Conservation (phyloP, 352 stramenopile genomes). For the Phytophthora brassicae region DNA sequence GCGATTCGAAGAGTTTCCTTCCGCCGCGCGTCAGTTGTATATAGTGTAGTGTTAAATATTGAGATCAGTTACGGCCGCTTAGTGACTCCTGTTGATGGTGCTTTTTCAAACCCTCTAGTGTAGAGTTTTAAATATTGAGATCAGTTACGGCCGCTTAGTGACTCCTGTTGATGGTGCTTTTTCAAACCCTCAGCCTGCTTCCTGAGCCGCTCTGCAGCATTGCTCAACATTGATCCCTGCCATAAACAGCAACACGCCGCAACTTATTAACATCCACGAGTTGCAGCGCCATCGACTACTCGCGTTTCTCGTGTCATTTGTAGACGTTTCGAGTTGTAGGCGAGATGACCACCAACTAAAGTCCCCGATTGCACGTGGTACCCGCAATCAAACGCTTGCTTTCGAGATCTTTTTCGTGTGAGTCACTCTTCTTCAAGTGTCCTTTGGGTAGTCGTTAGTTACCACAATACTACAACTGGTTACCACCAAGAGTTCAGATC, state of each 20-base stretch:
- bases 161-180: too few relatives aligned
- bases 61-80: too few relatives aligned
- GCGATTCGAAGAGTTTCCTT: too few relatives aligned
- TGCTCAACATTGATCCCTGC: neutral
- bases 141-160: too few relatives aligned
- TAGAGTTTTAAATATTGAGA: too few relatives aligned
- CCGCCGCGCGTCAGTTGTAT: too few relatives aligned
- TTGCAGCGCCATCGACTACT: neutral
- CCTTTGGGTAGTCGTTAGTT: conserved; percentile 24
- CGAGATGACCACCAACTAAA: neutral
- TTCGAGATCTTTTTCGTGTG: conserved; percentile 4
- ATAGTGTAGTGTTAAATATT: too few relatives aligned
- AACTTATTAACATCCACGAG: neutral
- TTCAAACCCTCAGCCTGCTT: neutral
- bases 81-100: too few relatives aligned
- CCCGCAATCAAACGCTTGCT: conserved; percentile 10
- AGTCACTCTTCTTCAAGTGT: conserved; percentile 24
- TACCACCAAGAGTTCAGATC: conserved; percentile 11
- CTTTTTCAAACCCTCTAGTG: too few relatives aligned
- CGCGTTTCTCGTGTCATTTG: neutral
- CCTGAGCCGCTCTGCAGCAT: too few relatives aligned
- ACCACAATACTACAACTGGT: conserved; percentile 15
- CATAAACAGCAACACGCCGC: neutral
- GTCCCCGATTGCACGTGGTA: neutral
- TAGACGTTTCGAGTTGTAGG: neutral